Evolutionary conservation across 352 stramenopile genomes (phyloP).

Genomic region (Globisporangium heterothallicum): DNA sequence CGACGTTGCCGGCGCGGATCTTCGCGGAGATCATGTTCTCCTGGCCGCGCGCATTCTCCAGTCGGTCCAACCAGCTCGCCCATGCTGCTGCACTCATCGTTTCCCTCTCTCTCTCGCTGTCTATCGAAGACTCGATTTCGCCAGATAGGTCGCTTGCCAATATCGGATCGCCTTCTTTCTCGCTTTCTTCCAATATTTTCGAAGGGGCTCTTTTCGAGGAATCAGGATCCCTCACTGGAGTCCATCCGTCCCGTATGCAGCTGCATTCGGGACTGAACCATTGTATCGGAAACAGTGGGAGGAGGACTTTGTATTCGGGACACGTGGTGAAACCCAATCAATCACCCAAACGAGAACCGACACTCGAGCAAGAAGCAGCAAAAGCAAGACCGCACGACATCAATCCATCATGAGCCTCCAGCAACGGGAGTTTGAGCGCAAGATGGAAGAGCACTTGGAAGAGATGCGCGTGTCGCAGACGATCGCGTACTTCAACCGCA

Average conservation of each 20-base stretch:
- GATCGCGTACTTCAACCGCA: constrained; percentile 87
- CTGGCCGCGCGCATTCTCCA: constrained; percentile 69
- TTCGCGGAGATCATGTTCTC: constrained; percentile 60
- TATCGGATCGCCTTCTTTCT: constrained; percentile 9
- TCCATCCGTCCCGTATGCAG: neutral
- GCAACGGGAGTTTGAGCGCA: constrained; percentile 83
- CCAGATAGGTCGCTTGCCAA: constrained; percentile 7
- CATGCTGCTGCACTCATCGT: constrained; percentile 66
- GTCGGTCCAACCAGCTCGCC: constrained; percentile 74
- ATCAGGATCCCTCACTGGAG: constrained; percentile 8
- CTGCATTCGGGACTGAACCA: neutral
- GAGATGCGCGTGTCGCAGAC: constrained; percentile 89
- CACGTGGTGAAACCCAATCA: constrained; percentile 9
- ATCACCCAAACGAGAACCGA: constrained; percentile 1
- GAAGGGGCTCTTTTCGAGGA: constrained; percentile 6
- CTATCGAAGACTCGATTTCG: neutral
- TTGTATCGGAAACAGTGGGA: no score
- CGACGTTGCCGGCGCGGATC: constrained; percentile 56
- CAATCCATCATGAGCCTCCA: constrained; percentile 36
- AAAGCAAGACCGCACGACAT: neutral
- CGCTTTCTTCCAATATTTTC: constrained; percentile 6
- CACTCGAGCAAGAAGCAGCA: neutral
- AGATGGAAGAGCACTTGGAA: constrained; percentile 89
- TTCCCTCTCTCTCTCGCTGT: neutral
- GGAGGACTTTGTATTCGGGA: constrained; percentile 8